Base-by-base conservation (phyloP, 2,329 filamentous ascomycete species). In the Chrysosphaeria jannelii region DNA sequence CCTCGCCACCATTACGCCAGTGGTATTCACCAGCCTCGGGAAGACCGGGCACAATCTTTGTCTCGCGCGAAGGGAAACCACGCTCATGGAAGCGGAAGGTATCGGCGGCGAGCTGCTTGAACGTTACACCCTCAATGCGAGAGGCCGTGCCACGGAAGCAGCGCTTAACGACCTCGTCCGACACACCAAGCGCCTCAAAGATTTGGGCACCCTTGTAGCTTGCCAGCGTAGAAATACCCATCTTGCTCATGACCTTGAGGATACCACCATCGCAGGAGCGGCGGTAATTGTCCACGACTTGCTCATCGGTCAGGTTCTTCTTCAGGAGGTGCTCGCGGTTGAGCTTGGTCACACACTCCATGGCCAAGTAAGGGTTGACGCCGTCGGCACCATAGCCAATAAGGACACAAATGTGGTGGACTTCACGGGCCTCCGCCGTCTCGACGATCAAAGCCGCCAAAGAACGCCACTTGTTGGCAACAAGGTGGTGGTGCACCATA, bases 171-270 rank as follows among this genome's bases (percentile, higher is more conserved):
- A 93, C 79, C 11, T 58, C 57, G 42, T 90, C 79, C 38, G 91
- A 79, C 16, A 91, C 66, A 46, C 81, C 81, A 20, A 93, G 68
- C 23, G 79, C 78, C 43, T 93, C 81, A 35, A 91, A 93, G 32
- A 93, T 93, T 50, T 93, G 81, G 26, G 81, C 81, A 39, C 81
- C 81, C 54, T 93, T 93, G 55, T 93, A 93, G 34, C 71, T 81
- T 39, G 81, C 76, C 21, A 93, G 54, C 15, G 81, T 93, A 5
- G 81, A 91, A 32, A 93, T 93, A 51, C 81, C 81, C 81, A 93
- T 93, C 56, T 93, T 93, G 44, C 71, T 85, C 81, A 93, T 93
- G 42, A 93, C 81, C 48, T 93, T 93, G 32, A 93, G 54, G 32
- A 93, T 90, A 50, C 81, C 81, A 39, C 81, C 81, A 35, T 91